Evolutionary conservation across 768 basidiomycete genomes (phyloP), one percentile per base, ranked within the genome.

Genomic region (Tricholoma flavovirens): DNA sequence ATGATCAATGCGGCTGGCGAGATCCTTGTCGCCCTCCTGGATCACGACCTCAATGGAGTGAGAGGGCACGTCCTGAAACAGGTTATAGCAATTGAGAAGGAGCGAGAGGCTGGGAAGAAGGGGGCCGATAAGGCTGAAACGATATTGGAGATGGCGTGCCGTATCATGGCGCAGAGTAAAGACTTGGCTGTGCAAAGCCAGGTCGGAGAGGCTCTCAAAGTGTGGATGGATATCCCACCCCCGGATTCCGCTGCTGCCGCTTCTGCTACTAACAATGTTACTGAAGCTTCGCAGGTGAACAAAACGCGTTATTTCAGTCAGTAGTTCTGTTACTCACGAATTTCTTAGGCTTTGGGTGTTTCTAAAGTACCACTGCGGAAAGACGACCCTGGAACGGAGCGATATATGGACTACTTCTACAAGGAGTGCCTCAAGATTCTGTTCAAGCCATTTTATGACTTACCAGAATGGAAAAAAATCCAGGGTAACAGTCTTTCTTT

Each of bases 321-420:
- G 38, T 54, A 22, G 45, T 49, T 48, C 43, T 63, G 10, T 59
- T 45, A 15, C 19, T 51, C 22, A 43, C 29, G 49, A 49, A 49
- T 26, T 49, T 55, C 26, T 53, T 66, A 83, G 69, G 70, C 77
- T 45, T 69, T 77, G 69, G 78, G 67, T 17, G 59, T 64, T 19
- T 65, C 72, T 11, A 74, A 73, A 62, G 66, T 66, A 35, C 64
- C 64, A 10, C 56, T 74, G 29, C 83, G 86, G 53, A 93, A 89
- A 69, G 94, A 96, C 60, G 90, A 93, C 53, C 87, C 89, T 5
- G 81, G 83, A 33, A 87, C 87, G 1, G 97, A 98, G 69, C 82
- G 84, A 55, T 99, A 94, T 76, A 76, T 95, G 66, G 88, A 94
- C 36, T 92, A 93, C 68, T 96, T 98, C 71, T 98, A 98, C 75